Percentiles rank a stretch among this genome's conserved stretches.
phyloP scores from a whole-genome alignment of 2,329 filamentous ascomycete species.

The Clathrospora elynae region DNA sequence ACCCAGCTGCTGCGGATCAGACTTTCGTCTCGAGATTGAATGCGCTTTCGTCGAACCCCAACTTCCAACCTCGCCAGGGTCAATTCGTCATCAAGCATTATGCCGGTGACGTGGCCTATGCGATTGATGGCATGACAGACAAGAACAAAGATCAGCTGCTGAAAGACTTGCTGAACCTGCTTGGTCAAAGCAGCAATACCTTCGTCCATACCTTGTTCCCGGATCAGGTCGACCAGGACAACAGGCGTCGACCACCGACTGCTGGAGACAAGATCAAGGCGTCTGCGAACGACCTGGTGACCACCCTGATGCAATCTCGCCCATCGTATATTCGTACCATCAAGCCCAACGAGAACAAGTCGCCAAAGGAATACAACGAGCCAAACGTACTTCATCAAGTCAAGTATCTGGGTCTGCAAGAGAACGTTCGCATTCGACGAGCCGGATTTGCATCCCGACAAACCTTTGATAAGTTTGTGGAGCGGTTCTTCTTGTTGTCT shows the following conservation, averaged over 20 bases:
- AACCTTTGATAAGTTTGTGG: constrained; percentile 96
- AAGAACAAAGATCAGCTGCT: constrained; percentile 99
- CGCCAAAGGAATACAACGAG: constrained; percentile 86
- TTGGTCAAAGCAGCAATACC: constrained; percentile 78
- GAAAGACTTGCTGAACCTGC: constrained; percentile 88
- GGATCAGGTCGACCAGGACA: constrained; percentile 91
- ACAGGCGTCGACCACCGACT: constrained; percentile 89
- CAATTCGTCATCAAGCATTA: constrained; percentile 99
- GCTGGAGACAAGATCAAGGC: constrained; percentile 95
- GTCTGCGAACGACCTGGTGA: constrained; percentile 92
- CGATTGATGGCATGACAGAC: constrained; percentile 94
- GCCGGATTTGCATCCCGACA: constrained; percentile 97
- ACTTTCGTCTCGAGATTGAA: constrained; percentile 95
- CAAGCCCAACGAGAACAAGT: constrained; percentile 99
- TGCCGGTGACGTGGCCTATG: constrained; percentile 93
- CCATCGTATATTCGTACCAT: constrained; percentile 98
- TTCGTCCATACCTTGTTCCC: constrained; percentile 93
- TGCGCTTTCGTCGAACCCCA: constrained; percentile 82
- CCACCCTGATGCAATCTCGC: constrained; percentile 95
- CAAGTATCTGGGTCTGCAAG: constrained; percentile 98
- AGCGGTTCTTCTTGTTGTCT: constrained; percentile 93
- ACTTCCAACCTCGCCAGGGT: constrained; percentile 89
- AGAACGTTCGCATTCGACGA: constrained; percentile 96
- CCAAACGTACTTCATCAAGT: constrained; percentile 96
- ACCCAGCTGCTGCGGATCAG: constrained; percentile 89